Conservation (phyloP, 2,329 filamentous ascomycete species). For the Epichloe coenophiala region DNA sequence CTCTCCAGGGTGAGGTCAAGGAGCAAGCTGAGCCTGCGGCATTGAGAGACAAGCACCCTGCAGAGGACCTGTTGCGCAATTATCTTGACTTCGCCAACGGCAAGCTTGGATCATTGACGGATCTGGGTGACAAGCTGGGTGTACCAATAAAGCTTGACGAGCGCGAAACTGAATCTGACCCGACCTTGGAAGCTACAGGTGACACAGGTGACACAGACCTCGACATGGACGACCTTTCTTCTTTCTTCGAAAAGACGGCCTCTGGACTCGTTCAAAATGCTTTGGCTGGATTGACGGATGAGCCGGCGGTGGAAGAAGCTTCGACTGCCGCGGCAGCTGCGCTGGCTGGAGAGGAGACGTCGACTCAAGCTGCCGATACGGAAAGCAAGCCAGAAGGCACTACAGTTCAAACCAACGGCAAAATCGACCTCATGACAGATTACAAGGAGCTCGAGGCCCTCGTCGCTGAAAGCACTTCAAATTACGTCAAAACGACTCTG, state of each 20-base stretch:
- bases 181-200: conserved; percentile 13
- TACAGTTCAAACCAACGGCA: conserved; percentile 16
- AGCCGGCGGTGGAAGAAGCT: conserved; percentile 6
- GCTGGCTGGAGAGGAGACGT: conserved; percentile 11
- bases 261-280: conserved; percentile 27
- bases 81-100: conserved; percentile 20
- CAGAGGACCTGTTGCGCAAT: conserved; percentile 24
- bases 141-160: conserved; percentile 20
- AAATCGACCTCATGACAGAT: conserved; percentile 22
- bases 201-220: conserved; percentile 20
- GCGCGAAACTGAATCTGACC: conserved; percentile 14
- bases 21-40: conserved; percentile 11
- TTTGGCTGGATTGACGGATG: conserved; percentile 23
- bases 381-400: conserved; percentile 12
- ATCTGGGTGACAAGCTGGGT: conserved; percentile 22
- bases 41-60: conserved; percentile 25
- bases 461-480: conserved; percentile 30
- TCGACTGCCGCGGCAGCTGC: conserved; percentile 4
- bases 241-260: conserved; percentile 29
- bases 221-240: conserved; percentile 27
- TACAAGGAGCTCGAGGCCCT: conserved; percentile 30
- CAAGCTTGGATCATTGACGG: conserved; percentile 19
- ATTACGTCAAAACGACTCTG: conserved; percentile 31
- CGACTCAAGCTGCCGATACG: conserved; percentile 13
- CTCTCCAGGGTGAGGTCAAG: conserved; percentile 17